phyloP scores from a whole-genome alignment of 805 yeast genomes.

The Yarrowia deformans region DNA sequence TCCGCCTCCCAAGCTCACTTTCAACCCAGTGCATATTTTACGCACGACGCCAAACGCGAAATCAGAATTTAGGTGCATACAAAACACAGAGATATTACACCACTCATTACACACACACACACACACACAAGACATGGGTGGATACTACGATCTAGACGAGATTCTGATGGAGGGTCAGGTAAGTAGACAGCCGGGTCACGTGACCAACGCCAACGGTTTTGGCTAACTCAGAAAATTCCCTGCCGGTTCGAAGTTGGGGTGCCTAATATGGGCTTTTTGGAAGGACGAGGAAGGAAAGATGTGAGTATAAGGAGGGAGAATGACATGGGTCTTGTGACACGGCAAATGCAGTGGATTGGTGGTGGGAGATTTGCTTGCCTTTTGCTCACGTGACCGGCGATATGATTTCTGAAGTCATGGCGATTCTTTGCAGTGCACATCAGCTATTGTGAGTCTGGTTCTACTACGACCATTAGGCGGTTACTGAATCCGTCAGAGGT shows the following conservation, averaged over 20 bases:
- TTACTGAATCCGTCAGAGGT: no score
- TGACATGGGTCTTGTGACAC: no score
- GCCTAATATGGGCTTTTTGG: constrained; percentile 29
- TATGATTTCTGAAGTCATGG: no score
- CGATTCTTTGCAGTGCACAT: no score
- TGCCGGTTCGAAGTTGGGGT: constrained; percentile 33
- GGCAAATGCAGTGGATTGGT: not conserved
- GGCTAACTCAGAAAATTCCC: constrained; percentile 38
- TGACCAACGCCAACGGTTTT: no score
- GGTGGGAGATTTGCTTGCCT: no score
- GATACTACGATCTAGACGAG: constrained; percentile 37
- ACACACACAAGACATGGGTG: not conserved
- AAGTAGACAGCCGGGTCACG: not conserved
- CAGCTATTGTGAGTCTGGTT: no score
- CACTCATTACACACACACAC: not conserved
- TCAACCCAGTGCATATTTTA: not conserved
- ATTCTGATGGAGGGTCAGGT: constrained; percentile 36
- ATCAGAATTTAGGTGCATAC: not conserved
- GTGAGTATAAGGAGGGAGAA: constrained; percentile 18
- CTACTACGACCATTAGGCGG: no score
- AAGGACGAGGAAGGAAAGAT: constrained; percentile 9
- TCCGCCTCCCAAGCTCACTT: no score
- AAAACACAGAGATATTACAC: not conserved
- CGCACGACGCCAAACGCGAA: constrained; percentile 12
- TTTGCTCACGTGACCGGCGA: no score